Evolutionary conservation across 2,329 filamentous ascomycete genomes (phyloP), one percentile per base, ranked within the genome.

Genomic region (Phaeoacremonium minimum): DNA sequence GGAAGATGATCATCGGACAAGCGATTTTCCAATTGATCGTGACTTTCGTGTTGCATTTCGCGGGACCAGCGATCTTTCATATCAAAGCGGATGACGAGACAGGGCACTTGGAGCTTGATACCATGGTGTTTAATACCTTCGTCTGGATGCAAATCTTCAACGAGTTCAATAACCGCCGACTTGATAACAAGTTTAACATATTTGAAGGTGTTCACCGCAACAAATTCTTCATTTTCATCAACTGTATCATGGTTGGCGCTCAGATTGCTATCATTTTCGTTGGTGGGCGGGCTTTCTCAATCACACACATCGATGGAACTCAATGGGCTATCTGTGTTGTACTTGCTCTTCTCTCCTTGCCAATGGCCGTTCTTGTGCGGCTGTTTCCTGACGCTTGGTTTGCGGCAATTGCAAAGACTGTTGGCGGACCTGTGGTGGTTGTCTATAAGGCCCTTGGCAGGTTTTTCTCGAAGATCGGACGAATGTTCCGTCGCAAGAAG

Each of bases 61-160:
- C 71, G 1, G 80, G 77, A 2, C 61, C 62, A 35, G 53, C 61
- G 7, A 73, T 84, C 22, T 67, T 84, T 13, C 51, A 63, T 31
- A 79, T 77, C 48, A 53, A 67, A 32, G 43, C 53, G 13, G 36
- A 54, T 36, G 48, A 70, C 33, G 57, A 63, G 30, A 56, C 59
- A 15, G 58, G 69, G 15, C 61, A 56, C 37, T 50, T 49, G 6
- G 53, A 74, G 46, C 61, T 80, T 20, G 66, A 76, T 44, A 81
- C 79, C 1, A 66, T 83, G 39, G 73, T 85, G 32, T 85, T 85
- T 63, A 85, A 85, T 57, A 78, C 74, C 1, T 85, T 82, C 47
- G 80, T 85, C 3, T 85, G 80, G 79, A 77, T 85, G 69, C 80
- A 85, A 49, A 82, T 85, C 43, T 85, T 84, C 63, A 84, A 84